These are phyloP conservation scores for Phaeotremella skinneri DNA, from an alignment of 768 basidiomycete species.

Conservation along the genomic window DNA sequence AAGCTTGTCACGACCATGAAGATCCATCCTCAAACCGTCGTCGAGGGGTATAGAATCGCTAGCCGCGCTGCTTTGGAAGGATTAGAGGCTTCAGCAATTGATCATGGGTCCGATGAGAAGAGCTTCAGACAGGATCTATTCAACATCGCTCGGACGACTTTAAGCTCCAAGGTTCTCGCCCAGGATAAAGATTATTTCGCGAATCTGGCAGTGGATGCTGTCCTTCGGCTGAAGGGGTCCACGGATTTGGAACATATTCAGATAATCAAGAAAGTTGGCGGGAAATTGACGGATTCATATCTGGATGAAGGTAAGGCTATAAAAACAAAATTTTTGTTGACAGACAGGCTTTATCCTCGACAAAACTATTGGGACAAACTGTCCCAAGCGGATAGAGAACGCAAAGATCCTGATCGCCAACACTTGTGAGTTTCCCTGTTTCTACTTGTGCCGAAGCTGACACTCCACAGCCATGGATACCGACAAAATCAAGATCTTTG, in stretches of 20 bases:
- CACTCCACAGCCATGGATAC: conserved; percentile 96
- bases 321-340: neutral
- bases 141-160: conserved; percentile 93
- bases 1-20: conserved; percentile 77
- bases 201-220: conserved; percentile 95
- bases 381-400: conserved; percentile 90
- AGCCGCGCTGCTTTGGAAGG: conserved; percentile 78
- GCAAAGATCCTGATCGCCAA: conserved; percentile 96
- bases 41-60: conserved; percentile 94
- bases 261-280: conserved; percentile 99
- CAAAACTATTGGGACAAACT: conserved; percentile 90
- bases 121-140: conserved; percentile 85
- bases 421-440: conserved; percentile 82
- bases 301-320: conserved; percentile 78
- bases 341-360: conserved; percentile 88
- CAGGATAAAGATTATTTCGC: conserved; percentile 99
- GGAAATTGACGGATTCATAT: conserved; percentile 96
- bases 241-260: conserved; percentile 97
- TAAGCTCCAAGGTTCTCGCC: conserved; percentile 91
- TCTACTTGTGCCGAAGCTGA: conserved; percentile 3
- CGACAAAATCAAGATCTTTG: conserved; percentile 99
- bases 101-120: conserved; percentile 70
- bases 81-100: conserved; percentile 74
- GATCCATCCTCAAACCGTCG: conserved; percentile 96
- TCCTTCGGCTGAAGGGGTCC: conserved; percentile 89